Percentiles rank a stretch among this genome's conserved stretches.
phyloP scores from a whole-genome alignment of 306 rosid genomes.

The Urtica urens region DNA sequence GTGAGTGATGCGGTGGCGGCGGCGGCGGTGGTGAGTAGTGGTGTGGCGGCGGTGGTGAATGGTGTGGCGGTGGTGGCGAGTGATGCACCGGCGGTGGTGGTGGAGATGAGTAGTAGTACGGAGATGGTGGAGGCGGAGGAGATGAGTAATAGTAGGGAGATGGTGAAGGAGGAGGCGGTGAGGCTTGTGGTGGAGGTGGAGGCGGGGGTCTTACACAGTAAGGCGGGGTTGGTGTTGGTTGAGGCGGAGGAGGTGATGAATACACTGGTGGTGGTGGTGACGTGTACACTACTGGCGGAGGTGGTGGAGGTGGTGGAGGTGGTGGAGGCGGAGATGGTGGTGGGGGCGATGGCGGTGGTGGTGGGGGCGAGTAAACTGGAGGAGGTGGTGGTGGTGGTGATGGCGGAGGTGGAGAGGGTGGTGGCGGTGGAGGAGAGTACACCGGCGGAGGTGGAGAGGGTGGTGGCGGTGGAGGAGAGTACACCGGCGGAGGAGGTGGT shows the following conservation, averaged over 20 bases:
- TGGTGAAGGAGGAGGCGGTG: conserved; percentile 48
- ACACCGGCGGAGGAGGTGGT: conserved; percentile 16
- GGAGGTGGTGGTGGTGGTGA: conserved; percentile 25
- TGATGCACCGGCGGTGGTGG: conserved; percentile 27
- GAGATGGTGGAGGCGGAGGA: conserved; percentile 34
- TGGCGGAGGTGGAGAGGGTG: conserved; percentile 21
- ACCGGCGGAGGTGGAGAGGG: conserved; percentile 13
- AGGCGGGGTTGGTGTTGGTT: conserved; percentile 31
- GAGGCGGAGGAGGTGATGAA: conserved; percentile 24
- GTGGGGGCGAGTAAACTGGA: conserved; percentile 28
- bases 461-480: not conserved
- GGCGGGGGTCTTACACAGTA: conserved; percentile 51
- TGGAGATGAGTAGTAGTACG: not conserved
- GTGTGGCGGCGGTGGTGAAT: conserved; percentile 27
- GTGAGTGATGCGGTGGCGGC: conserved; percentile 36
- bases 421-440: conserved; percentile 12
- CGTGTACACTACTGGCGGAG: conserved; percentile 3
- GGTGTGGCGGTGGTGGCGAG: conserved; percentile 27
- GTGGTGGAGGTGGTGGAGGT: conserved; percentile 26
- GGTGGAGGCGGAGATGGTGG: conserved; percentile 31
- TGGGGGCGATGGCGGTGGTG: conserved; percentile 38
- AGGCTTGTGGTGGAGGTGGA: conserved; percentile 42
- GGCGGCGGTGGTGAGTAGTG: conserved; percentile 23
- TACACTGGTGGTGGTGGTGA: conserved; percentile 23
- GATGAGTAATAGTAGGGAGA: conserved; percentile 37